Conservation (phyloP, 2,329 filamentous ascomycete genomes). For the Acrodontium crateriforme region DNA sequence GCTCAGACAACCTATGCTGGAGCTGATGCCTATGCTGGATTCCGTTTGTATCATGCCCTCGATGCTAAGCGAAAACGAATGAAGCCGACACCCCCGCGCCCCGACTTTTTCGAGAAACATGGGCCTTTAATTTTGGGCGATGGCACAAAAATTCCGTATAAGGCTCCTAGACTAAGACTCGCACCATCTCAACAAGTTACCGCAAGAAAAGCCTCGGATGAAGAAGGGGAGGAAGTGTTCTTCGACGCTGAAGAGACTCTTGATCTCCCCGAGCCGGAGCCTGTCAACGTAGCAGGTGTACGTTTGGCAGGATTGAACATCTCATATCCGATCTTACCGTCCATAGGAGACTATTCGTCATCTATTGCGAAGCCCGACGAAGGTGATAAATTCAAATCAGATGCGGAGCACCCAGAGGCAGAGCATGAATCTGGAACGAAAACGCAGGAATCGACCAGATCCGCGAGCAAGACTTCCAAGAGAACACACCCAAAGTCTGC, state of each 20-base stretch:
- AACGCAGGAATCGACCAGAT: not conserved
- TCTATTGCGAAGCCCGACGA: not conserved
- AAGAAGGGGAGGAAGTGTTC: constrained; percentile 21
- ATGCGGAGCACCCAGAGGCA: not conserved
- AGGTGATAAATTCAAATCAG: not conserved
- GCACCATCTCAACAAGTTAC: constrained; percentile 6
- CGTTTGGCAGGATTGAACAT: not conserved
- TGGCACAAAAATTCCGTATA: constrained; percentile 20
- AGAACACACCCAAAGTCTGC: not conserved
- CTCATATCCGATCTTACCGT: not conserved
- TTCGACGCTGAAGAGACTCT: constrained; percentile 17
- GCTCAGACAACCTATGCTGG: constrained; percentile 63
- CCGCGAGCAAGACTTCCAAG: not conserved
- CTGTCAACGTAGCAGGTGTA: not conserved
- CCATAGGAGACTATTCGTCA: not conserved
- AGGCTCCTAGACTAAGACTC: no score
- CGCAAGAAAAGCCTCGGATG: constrained; percentile 1
- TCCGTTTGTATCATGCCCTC: constrained; percentile 58
- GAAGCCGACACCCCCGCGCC: constrained; percentile 55
- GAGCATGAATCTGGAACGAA: not conserved
- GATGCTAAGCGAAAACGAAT: constrained; percentile 54
- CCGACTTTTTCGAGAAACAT: constrained; percentile 53
- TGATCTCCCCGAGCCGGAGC: no score
- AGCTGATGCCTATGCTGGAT: constrained; percentile 67
- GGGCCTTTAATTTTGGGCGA: constrained; percentile 46